phyloP scores from a whole-genome alignment of 2,329 filamentous ascomycete genomes.

The Neofusicoccum kwambonambiense region DNA sequence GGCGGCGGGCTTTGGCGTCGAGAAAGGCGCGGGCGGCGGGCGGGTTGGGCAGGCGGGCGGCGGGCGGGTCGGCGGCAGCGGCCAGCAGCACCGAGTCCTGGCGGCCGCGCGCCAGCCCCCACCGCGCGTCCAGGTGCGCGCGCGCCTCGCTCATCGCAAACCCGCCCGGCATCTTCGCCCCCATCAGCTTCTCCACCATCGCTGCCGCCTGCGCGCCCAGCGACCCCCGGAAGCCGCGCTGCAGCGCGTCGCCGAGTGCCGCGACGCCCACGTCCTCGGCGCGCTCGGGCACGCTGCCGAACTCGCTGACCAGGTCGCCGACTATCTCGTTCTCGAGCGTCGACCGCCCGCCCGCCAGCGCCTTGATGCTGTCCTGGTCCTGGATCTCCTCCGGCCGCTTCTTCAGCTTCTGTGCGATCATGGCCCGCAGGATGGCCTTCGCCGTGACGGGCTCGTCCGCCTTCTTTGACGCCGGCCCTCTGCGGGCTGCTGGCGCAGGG shows the following conservation, averaged over 20 bases:
- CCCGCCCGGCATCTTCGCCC: slow-evolving; percentile 22
- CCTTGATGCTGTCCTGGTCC: slow-evolving; percentile 32
- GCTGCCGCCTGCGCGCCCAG: slow-evolving; percentile 30
- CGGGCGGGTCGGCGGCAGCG: slow-evolving; percentile 19
- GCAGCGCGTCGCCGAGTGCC: slow-evolving; percentile 32
- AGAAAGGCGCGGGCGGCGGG: too few relatives aligned
- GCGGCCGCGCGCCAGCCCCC: slow-evolving; percentile 19
- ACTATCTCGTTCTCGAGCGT: slow-evolving; percentile 48
- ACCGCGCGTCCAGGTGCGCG: slow-evolving; percentile 19
- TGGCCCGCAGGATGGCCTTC: slow-evolving; percentile 26
- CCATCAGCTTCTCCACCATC: slow-evolving; percentile 20
- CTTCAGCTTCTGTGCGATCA: slow-evolving; percentile 34
- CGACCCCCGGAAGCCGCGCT: slow-evolving; percentile 30
- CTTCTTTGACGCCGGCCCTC: slow-evolving; percentile 13
- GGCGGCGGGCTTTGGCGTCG: too few relatives aligned
- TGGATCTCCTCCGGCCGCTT: slow-evolving; percentile 28
- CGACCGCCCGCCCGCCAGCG: slow-evolving; percentile 38
- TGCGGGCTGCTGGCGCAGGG: neutral
- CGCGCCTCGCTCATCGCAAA: slow-evolving; percentile 19
- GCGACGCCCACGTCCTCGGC: slow-evolving; percentile 40
- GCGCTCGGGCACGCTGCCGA: slow-evolving; percentile 41
- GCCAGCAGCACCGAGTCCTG: slow-evolving; percentile 22
- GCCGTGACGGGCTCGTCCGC: slow-evolving; percentile 24
- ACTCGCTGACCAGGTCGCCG: slow-evolving; percentile 43
- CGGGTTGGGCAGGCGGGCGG: too few relatives aligned